phyloP scores from a whole-genome alignment of 23 red algal genomes.

The Cyanidiococcus yangmingshanensis region DNA sequence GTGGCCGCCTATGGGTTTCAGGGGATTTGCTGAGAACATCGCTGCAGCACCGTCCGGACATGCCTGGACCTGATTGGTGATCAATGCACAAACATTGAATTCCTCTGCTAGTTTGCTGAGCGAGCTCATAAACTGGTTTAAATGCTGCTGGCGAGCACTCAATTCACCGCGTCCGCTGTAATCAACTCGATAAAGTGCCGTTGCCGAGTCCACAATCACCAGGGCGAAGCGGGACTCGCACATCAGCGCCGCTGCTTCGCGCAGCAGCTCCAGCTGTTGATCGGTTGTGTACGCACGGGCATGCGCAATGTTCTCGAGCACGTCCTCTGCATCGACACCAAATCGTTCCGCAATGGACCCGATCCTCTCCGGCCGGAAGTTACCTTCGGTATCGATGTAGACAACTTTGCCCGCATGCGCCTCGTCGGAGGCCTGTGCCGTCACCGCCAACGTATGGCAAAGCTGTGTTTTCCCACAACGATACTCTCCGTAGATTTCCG shows the following conservation, averaged over 20 bases:
- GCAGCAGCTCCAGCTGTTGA: constrained; percentile 84
- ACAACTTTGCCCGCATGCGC: constrained; percentile 20
- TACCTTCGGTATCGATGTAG: constrained; percentile 69
- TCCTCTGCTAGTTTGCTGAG: constrained; percentile 86
- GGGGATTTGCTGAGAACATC: constrained; percentile 30
- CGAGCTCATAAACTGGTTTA: constrained; percentile 80
- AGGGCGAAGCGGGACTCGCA: constrained; percentile 53
- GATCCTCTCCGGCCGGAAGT: constrained; percentile 85
- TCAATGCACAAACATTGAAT: constrained; percentile 83
- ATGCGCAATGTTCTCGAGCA: constrained; percentile 84
- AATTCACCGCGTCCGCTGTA: constrained; percentile 85
- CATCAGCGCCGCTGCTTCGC: constrained; percentile 70
- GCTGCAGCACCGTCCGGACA: constrained; percentile 34
- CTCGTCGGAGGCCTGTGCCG: constrained; percentile 52
- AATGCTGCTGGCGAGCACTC: constrained; percentile 66
- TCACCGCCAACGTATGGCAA: constrained; percentile 73
- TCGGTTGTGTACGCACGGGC: constrained; percentile 89
- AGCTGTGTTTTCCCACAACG: constrained; percentile 95
- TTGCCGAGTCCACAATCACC: constrained; percentile 92
- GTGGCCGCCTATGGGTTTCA: constrained; percentile 60
- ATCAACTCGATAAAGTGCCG: constrained; percentile 81
- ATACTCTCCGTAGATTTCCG: constrained; percentile 89
- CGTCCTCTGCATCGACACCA: constrained; percentile 72
- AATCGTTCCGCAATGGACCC: constrained; percentile 50
- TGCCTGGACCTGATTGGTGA: constrained; percentile 87